Base-by-base conservation (phyloP, 2,329 filamentous ascomycete genomes). In the Colletotrichum orchidophilum region DNA sequence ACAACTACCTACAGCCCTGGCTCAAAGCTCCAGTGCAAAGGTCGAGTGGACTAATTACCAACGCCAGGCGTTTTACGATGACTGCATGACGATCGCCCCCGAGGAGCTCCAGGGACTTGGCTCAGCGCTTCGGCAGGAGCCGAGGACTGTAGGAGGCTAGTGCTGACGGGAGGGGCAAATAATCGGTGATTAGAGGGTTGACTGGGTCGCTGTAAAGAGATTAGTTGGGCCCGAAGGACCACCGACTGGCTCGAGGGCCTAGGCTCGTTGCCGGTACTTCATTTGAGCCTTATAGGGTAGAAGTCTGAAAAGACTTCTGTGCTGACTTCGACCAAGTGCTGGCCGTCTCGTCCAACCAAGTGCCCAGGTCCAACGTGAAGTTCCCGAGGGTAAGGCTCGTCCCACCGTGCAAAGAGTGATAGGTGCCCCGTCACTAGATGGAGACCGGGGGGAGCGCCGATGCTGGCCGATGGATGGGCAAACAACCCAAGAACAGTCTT, bases 121-220 rank as follows among this genome's bases (percentile, higher is more conserved):
- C 59, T 29, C 33, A 39, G 42, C n/a, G 13, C 26, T 49, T 71
- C 65, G 69, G 65, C 42, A 68, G 54, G 46, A 46, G 26, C 64
- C 64, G 69, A 68, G 9, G 12, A 59, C 26, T 39, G 21, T 57
- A 5, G 0, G 26, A 7, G 58, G 11, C 42, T 63, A 59, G 53
- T 59, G 64, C 64, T 71, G 52, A 63, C 46, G 24, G n/a, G 27
- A 60, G 18, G 50, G 24, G 50, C 24, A 35, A 70, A n/a, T 27
- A 42, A 21, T 31, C 61, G 15, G 29, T 66, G 42, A 33, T 15
- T 29, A 24, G 61, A 46, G 46, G 33, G 53, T 53, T 33, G 31
- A 60, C 27, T 42, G 42, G 54, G 21, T 26, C 26, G 26, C 46
- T 46, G 50, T 11, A 18, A 21, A 64, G 27, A 26, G 39, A n/a